Evolutionary conservation across 208 protist species (phyloP).

Genomic region (Crithidia acanthocephali): DNA sequence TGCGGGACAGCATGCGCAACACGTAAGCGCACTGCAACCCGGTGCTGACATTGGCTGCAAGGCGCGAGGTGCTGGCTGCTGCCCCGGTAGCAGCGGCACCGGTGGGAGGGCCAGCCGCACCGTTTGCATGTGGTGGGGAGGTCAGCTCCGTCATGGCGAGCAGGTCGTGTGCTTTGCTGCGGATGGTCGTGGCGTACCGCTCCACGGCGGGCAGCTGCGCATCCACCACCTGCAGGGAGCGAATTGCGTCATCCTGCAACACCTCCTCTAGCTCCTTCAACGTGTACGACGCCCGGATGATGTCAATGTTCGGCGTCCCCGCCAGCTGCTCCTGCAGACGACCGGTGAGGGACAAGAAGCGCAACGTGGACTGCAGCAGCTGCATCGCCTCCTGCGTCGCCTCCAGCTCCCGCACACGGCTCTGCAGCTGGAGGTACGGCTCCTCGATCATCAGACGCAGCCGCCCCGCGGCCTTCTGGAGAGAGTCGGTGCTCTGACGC

Average conservation of each 20-base stretch:
- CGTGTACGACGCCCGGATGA: constrained; percentile 65
- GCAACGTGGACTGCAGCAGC: constrained; percentile 54
- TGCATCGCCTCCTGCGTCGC: constrained; percentile 56
- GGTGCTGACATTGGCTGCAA: constrained; percentile 43
- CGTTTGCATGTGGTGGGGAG: background rate
- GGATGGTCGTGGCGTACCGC: constrained; percentile 48
- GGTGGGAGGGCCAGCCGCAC: background rate
- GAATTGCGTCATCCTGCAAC: constrained; percentile 40
- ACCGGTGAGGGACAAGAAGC: constrained; percentile 54
- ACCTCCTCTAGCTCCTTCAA: constrained; percentile 71
- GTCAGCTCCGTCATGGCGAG: constrained; percentile 44
- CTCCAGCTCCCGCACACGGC: constrained; percentile 61
- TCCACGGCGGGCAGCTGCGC: constrained; percentile 53
- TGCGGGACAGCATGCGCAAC: constrained; percentile 55
- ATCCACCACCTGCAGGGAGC: constrained; percentile 68
- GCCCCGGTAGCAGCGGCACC: background rate
- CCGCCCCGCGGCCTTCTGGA: constrained; percentile 54
- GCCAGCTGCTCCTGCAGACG: constrained; percentile 55
- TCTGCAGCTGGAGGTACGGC: constrained; percentile 58
- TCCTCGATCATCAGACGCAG: constrained; percentile 75
- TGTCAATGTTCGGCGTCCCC: constrained; percentile 32
- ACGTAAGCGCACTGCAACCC: constrained; percentile 71
- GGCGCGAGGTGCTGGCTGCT: constrained; percentile 10
- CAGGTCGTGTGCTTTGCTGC: constrained; percentile 57
- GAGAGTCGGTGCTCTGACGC: constrained; percentile 52